A percentile compares a stretch with the other conserved stretches of the same genome.
These are phyloP conservation scores for Kluyveromyces aestuarii DNA, from an alignment of 805 yeast genomes.

Conservation along the genomic window DNA sequence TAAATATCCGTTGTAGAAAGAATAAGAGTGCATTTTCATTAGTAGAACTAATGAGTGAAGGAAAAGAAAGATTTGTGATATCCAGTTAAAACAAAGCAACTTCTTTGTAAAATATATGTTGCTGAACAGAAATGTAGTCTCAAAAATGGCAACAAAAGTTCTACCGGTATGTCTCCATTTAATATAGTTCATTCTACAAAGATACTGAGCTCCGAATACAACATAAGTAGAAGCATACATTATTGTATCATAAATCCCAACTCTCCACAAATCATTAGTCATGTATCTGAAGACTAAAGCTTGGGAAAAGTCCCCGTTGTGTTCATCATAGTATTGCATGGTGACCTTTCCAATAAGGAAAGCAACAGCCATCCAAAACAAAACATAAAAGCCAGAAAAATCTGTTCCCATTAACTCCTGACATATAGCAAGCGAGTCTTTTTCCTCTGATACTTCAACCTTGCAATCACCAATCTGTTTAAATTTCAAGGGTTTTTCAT, in stretches of 20 bases:
- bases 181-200: conserved; percentile 37
- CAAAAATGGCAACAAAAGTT: conserved; percentile 49
- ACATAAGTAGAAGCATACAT: conserved; percentile 68
- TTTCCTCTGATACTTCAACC: background rate
- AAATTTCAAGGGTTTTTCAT: conserved; percentile 3
- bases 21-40: conserved; percentile 94
- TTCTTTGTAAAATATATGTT: conserved; percentile 52
- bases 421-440: background rate
- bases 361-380: conserved; percentile 65
- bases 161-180: conserved; percentile 63
- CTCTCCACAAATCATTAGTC: conserved; percentile 49
- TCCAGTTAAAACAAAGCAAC: conserved; percentile 61
- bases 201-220: conserved; percentile 48
- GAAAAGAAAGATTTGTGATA: conserved; percentile 75
- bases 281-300: conserved; percentile 52
- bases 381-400: conserved; percentile 74
- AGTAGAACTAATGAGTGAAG: conserved; percentile 78
- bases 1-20: conserved; percentile 84
- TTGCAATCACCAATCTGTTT: background rate
- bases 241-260: conserved; percentile 62
- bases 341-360: conserved; percentile 45
- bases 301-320: conserved; percentile 31
- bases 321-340: conserved; percentile 40
- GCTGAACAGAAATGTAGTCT: conserved; percentile 41
- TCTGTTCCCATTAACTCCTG: conserved; percentile 9